Base-by-base conservation (phyloP, 768 basidiomycete genomes). In the Pisolithus sp. region DNA sequence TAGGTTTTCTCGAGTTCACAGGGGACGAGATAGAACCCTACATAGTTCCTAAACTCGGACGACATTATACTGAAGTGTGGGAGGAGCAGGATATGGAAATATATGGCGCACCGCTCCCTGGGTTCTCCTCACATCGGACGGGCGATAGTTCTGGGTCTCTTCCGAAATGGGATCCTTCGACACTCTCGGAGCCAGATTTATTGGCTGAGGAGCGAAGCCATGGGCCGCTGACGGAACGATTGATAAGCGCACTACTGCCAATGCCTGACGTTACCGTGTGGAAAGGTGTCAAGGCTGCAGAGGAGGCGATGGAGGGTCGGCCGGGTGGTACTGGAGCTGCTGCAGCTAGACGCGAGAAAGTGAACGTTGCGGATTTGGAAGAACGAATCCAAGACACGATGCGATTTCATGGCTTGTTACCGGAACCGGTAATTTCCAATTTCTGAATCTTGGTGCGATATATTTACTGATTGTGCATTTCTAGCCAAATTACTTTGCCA, bases 21-120 rank as follows among this genome's bases (percentile, higher is more conserved):
- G 89, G 80, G n/a, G 93, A 97, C 61, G 93, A 96, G 55, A 75
- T 89, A 8, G 89, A 93, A 52, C 86, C 91, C 0, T 96, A 81
- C 61, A 69, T 91, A 31, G 81, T 94, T 70, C 95, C 95, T 26
- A 81, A 86, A 51, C 78, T 96, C 1, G 95, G 85, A 21, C 80
- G 20, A 58, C 93, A 95, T 69, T 99, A 97, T 61, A 71, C 82
- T 31, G 89, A 95, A 48, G 76, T 85, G 0, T 99, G 95, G 94
- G 94, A 94, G 56, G 93, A 96, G 60, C 84, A 91, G 63, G 95
- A 99, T 65, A 76, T 73, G 7, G 73, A 74, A 10, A 50, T 76
- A n/a, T 72, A 75, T 50, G 75, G 73, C 24, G 64, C 63, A 5
- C 70, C 75, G 24, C 56, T 76, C 20, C 71, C 75, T 8, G 68